These are phyloP conservation scores for Erodium maritimum DNA, from an alignment of 345 rosid genomes.

Conservation along the genomic window DNA sequence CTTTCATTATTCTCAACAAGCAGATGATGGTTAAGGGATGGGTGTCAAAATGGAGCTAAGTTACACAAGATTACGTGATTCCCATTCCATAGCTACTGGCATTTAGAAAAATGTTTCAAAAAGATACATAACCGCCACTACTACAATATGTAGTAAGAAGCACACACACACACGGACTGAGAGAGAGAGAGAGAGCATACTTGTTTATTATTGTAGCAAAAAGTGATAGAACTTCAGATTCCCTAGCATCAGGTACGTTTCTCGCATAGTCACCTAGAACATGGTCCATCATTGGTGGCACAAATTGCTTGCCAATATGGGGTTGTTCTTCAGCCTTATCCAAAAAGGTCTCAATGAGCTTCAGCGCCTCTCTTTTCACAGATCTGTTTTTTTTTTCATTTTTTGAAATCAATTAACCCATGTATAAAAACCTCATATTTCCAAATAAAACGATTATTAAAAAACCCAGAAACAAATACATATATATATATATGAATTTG, in stretches of 20 bases:
- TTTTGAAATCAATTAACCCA: slow-evolving; percentile 2
- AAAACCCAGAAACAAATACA: not conserved
- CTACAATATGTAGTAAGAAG: too few species aligned
- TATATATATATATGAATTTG: not conserved
- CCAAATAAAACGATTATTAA: not conserved
- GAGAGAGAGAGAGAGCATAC: slow-evolving; percentile 23
- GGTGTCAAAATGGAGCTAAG: too few species aligned
- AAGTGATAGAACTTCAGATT: slow-evolving; percentile 94
- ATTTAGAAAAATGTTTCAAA: too few species aligned
- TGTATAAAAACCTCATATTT: too few species aligned
- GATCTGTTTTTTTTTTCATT: slow-evolving; percentile 41
- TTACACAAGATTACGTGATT: too few species aligned
- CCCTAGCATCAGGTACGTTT: slow-evolving; percentile 98
- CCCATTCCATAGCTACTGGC: too few species aligned
- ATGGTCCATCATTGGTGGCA: slow-evolving; percentile 97
- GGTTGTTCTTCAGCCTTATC: slow-evolving; percentile 99
- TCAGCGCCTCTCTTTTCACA: slow-evolving; percentile 96
- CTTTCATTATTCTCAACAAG: too few species aligned
- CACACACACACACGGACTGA: too few species aligned
- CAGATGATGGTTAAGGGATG: too few species aligned
- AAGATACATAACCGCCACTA: too few species aligned
- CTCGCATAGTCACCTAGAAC: slow-evolving; percentile 95
- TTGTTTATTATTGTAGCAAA: slow-evolving; percentile 97
- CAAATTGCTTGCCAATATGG: slow-evolving; percentile 95
- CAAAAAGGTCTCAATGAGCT: slow-evolving; percentile 93